A percentile compares a stretch with the other conserved stretches of the same genome.
Evolutionary conservation across 257 asterid genomes (phyloP).

Genomic region (Anisodus tanguticus): DNA sequence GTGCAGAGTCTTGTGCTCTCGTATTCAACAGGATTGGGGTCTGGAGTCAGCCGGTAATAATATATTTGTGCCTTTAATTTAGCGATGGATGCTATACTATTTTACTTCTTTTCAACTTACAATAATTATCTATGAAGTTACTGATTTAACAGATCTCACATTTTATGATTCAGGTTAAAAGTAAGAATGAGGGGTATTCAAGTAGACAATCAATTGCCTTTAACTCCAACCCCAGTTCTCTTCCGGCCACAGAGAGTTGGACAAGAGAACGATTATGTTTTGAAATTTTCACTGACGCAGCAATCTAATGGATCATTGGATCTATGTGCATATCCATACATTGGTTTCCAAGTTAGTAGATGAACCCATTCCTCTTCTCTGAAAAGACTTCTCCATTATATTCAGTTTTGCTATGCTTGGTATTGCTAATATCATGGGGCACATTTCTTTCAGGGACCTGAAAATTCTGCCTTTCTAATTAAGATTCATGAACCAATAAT

Average conservation of each 20-base stretch:
- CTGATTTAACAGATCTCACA: not conserved
- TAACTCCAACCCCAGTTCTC: constrained; percentile 97
- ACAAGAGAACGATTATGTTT: constrained; percentile 77
- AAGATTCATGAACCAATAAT: constrained; percentile 96
- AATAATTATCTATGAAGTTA: constrained; percentile 7
- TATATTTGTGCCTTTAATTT: constrained; percentile 31
- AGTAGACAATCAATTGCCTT: constrained; percentile 94
- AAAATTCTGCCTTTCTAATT: constrained; percentile 85
- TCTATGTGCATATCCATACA: constrained; percentile 85
- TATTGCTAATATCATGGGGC: constrained; percentile 3
- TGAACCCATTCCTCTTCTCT: constrained; percentile 29
- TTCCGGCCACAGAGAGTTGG: constrained; percentile 89
- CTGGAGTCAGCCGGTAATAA: constrained; percentile 87
- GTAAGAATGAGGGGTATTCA: constrained; percentile 88
- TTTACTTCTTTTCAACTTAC: not conserved
- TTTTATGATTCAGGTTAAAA: constrained; percentile 63
- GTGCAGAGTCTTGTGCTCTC: constrained; percentile 82
- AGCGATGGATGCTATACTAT: constrained; percentile 23
- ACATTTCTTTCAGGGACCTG: constrained; percentile 74
- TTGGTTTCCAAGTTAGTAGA: constrained; percentile 85
- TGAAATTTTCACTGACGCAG: constrained; percentile 92
- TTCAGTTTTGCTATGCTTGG: constrained; percentile 1
- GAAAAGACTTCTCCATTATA: constrained; percentile 21
- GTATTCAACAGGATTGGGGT: constrained; percentile 92
- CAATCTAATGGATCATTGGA: constrained; percentile 94